Conservation (phyloP, 495 filamentous ascomycete species). For the Talaromyces stipitatus region DNA sequence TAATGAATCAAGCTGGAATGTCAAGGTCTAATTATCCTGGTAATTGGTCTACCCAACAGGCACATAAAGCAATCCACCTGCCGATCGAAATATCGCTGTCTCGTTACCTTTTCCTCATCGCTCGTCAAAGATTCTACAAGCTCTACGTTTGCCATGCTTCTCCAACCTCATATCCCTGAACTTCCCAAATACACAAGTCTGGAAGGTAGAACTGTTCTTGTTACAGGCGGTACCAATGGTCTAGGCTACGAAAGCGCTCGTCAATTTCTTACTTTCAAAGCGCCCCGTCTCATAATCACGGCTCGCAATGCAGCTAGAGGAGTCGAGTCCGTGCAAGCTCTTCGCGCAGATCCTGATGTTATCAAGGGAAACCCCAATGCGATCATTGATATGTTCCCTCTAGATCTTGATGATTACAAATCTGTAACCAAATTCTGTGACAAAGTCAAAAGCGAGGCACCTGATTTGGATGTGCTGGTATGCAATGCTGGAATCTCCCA, state of each 20-base stretch:
- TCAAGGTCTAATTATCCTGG: too few species aligned
- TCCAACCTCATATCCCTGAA: background rate
- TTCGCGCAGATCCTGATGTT: slow-evolving; percentile 10
- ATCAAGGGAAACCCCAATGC: slow-evolving; percentile 2
- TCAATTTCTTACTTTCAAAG: slow-evolving; percentile 18
- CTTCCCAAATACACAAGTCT: slow-evolving; percentile 6
- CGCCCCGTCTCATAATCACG: slow-evolving; percentile 17
- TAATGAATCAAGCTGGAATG: background rate
- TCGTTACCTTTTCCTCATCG: too few species aligned
- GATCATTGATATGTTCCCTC: slow-evolving; percentile 7
- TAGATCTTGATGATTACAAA: slow-evolving; percentile 17
- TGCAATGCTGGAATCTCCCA: slow-evolving; percentile 13
- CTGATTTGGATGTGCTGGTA: slow-evolving; percentile 14
- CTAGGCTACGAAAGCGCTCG: slow-evolving; percentile 42
- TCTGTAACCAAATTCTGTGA: slow-evolving; percentile 8
- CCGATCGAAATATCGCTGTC: too few species aligned
- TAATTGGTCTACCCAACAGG: too few species aligned
- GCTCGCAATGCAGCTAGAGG: slow-evolving; percentile 16
- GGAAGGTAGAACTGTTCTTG: slow-evolving; percentile 33
- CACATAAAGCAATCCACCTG: background rate
- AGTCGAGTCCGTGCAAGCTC: slow-evolving; percentile 10
- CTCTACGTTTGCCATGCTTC: background rate
- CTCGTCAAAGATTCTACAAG: background rate
- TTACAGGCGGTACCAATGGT: slow-evolving; percentile 48
- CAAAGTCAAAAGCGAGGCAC: slow-evolving; percentile 8